Conservation (phyloP, 108 stramenopile genomes). For the Nitzschia inconspicua region DNA sequence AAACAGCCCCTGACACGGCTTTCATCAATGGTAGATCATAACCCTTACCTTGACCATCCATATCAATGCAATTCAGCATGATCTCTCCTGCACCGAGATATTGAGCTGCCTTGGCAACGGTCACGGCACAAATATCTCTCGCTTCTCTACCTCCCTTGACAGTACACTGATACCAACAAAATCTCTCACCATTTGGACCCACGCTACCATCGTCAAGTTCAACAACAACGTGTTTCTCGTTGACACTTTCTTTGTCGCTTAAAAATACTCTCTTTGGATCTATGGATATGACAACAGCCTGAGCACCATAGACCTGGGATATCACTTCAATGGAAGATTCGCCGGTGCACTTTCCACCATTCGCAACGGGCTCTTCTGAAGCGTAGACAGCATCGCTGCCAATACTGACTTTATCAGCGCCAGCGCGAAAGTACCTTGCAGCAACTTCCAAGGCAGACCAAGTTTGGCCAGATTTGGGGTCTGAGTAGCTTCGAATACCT, state of each 20-base stretch:
- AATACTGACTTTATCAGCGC: conserved; percentile 97
- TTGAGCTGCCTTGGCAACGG: conserved; percentile 80
- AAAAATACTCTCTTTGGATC: conserved; percentile 97
- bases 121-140: conserved; percentile 90
- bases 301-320: conserved; percentile 89
- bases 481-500: conserved; percentile 94
- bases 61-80: conserved; percentile 98
- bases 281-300: conserved; percentile 97
- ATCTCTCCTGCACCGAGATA: conserved; percentile 96
- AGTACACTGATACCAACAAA: conserved; percentile 98
- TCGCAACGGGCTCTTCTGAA: conserved; percentile 66
- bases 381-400: conserved; percentile 96
- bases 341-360: conserved; percentile 65
- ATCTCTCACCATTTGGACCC: conserved; percentile 83
- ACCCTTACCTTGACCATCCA: conserved; percentile 97
- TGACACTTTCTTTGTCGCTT: conserved; percentile 34
- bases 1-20: conserved; percentile 87
- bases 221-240: conserved; percentile 61
- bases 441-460: conserved; percentile 96
- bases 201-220: conserved; percentile 48
- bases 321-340: conserved; percentile 89
- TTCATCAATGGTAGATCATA: conserved; percentile 90
- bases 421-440: conserved; percentile 94
- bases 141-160: conserved; percentile 95
- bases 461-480: conserved; percentile 65